Percentiles rank a stretch among this genome's conserved stretches.
Evolutionary conservation across 129 eudicot species (phyloP).

Genomic region (Chrysanthemum seticuspe): DNA sequence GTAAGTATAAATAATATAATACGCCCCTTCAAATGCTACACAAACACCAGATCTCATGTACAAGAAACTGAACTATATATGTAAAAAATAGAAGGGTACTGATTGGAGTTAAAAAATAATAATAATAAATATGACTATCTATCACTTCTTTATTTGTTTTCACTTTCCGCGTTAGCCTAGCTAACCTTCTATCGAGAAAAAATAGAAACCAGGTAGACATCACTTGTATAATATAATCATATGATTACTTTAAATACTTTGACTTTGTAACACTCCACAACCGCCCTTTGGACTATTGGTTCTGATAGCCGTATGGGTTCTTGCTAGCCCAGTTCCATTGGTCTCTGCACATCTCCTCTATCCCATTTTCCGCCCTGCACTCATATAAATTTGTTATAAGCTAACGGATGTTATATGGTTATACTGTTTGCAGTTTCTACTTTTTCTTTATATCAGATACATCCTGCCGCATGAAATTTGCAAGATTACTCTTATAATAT

Average conservation of each 20-base stretch:
- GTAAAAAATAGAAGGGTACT: constrained; percentile 21
- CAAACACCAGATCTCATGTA: constrained; percentile 35
- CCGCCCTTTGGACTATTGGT: constrained; percentile 6
- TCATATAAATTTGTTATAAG: not conserved
- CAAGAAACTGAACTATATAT: constrained; percentile 31
- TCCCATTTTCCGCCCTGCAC: constrained; percentile 77
- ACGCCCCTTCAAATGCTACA: constrained; percentile 30
- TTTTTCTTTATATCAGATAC: not conserved
- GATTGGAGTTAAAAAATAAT: constrained; percentile 11
- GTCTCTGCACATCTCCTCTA: constrained; percentile 89
- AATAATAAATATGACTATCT: constrained; percentile 20
- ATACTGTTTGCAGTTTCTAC: too few relatives aligned
- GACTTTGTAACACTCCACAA: constrained; percentile 18
- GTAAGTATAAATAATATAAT: constrained; percentile 14
- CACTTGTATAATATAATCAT: constrained; percentile 19
- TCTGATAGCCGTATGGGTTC: constrained; percentile 81
- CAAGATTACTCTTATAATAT: not conserved
- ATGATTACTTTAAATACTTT: constrained; percentile 8
- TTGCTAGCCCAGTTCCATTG: constrained; percentile 99
- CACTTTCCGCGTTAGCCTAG: constrained; percentile 23
- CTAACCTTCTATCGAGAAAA: constrained; percentile 29
- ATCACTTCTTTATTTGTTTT: constrained; percentile 23
- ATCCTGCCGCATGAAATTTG: not conserved
- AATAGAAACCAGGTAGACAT: constrained; percentile 27
- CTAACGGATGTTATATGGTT: not conserved